Evolutionary conservation across 139 green algal genomes (phyloP), one percentile per base, ranked within the genome.

Genomic region (Coccomyxa sp.): DNA sequence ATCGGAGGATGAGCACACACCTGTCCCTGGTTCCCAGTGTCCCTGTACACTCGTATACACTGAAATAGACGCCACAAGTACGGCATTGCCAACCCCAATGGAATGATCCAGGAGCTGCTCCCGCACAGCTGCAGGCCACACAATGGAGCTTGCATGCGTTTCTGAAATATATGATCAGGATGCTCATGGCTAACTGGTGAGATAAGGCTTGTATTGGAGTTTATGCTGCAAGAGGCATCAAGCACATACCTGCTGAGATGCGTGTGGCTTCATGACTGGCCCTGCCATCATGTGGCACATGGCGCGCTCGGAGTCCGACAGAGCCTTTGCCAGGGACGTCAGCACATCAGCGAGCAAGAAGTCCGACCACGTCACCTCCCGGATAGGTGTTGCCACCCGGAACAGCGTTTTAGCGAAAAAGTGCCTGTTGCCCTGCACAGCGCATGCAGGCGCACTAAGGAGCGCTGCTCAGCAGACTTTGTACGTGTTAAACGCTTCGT

Each of bases 281-380:
- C 83, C 87, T 8, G 82, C 78, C 55, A 81, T 68, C 39, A 93
- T 73, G 34, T 86, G 83, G 77, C 90, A 96, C 27, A 91, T 44
- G 0, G 89, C 90, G 12, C 91, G 84, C 75, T 92, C 88, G 0
- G 89, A 70, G 87, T 98, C 95, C 14, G 84, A 88, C 4, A 94
- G 71, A 8, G 87, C 82, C 84, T 97, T 98, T 33, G 93, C 89
- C 74, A 99, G 88, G 8, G 87, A 95, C 10, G 95, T 98, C 24
- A 98, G 81, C 0, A 99, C 86, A 82, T 99, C 96, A 10, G 96
- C 96, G 39, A 99, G 79, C 55, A 99, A 81, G 79, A 99, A 99
- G 79, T 99, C 96, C 2, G 94, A 82, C 88, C 95, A 99, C 7
- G 79, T 83, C 41, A 99, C 92, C 34, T 87, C 70, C 39, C 91